Conservation (phyloP, 257 asterid genomes). For the Parsonsia alboflavescens region DNA sequence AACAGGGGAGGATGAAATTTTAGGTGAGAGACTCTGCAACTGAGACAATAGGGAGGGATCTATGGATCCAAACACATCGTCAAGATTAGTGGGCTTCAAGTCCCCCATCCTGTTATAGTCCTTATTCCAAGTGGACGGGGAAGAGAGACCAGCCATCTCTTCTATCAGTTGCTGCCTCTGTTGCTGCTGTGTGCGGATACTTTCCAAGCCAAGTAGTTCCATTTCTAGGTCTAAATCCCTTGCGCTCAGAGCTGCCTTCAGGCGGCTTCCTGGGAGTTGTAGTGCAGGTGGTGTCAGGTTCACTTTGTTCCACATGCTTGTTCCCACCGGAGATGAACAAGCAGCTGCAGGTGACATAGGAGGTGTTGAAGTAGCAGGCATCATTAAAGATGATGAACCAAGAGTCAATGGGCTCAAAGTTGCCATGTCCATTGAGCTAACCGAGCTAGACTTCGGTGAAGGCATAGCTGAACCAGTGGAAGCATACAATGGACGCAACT, state of each 20-base stretch:
- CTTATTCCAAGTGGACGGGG: slow-evolving; percentile 41
- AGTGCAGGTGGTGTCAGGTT: slow-evolving; percentile 57
- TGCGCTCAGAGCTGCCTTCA: slow-evolving; percentile 51
- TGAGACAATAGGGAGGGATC: slow-evolving; percentile 56
- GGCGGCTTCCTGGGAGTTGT: slow-evolving; percentile 76
- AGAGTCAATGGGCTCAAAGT: slow-evolving; percentile 50
- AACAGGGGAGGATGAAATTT: slow-evolving; percentile 26
- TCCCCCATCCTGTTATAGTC: slow-evolving; percentile 44
- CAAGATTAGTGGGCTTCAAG: slow-evolving; percentile 65
- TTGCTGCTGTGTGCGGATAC: slow-evolving; percentile 48
- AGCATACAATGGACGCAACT: slow-evolving; percentile 68
- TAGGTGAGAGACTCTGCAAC: slow-evolving; percentile 52
- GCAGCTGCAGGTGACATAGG: slow-evolving; percentile 55
- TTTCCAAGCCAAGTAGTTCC: slow-evolving; percentile 54
- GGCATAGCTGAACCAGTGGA: slow-evolving; percentile 88
- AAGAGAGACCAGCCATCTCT: slow-evolving; percentile 64
- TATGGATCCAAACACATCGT: slow-evolving; percentile 65
- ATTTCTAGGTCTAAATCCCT: slow-evolving; percentile 51
- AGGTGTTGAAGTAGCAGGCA: slow-evolving; percentile 41
- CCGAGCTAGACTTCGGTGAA: slow-evolving; percentile 51
- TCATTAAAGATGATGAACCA: slow-evolving; percentile 38
- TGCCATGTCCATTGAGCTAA: slow-evolving; percentile 38
- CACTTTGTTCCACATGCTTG: slow-evolving; percentile 44
- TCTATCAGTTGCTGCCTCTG: slow-evolving; percentile 52
- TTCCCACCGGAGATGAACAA: slow-evolving; percentile 65